These are phyloP conservation scores for Meyerozyma smithsonii DNA, from an alignment of 1,139 yeast genomes.

Conservation along the genomic window DNA sequence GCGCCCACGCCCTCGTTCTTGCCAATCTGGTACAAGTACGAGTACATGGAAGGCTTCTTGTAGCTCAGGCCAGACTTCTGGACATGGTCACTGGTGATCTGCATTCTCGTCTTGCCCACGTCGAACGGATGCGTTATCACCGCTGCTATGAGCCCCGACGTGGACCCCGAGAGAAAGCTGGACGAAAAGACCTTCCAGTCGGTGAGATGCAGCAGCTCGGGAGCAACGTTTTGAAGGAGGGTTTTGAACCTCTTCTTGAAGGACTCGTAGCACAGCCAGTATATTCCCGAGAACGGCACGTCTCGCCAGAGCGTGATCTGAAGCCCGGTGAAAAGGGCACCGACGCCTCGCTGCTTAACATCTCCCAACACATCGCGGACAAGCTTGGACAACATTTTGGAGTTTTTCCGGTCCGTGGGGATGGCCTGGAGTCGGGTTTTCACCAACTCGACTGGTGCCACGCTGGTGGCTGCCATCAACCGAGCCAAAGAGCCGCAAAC, in stretches of 20 bases:
- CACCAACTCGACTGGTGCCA: slow-evolving; percentile 83
- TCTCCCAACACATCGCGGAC: slow-evolving; percentile 53
- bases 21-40: slow-evolving; percentile 56
- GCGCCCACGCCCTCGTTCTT: slow-evolving; percentile 73
- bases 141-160: slow-evolving; percentile 85
- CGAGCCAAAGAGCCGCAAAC: slow-evolving; percentile 86
- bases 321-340: slow-evolving; percentile 76
- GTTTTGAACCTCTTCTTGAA: slow-evolving; percentile 25
- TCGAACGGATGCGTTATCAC: slow-evolving; percentile 89
- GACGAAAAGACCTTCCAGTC: slow-evolving; percentile 59
- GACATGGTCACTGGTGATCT: slow-evolving; percentile 39
- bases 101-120: slow-evolving; percentile 93
- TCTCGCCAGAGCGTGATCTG: slow-evolving; percentile 92
- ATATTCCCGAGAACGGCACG: slow-evolving; percentile 93
- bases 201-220: slow-evolving; percentile 17
- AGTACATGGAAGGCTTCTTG: slow-evolving; percentile 51
- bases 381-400: slow-evolving; percentile 42
- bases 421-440: slow-evolving; percentile 88
- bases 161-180: slow-evolving; percentile 78
- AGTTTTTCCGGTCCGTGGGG: slow-evolving; percentile 37
- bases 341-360: slow-evolving; percentile 53
- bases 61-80: slow-evolving; percentile 16
- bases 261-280: slow-evolving; percentile 82
- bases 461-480: slow-evolving; percentile 73
- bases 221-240: slow-evolving; percentile 20